Conservation (phyloP, 768 basidiomycete genomes). For the Daedaleopsis nitida region DNA sequence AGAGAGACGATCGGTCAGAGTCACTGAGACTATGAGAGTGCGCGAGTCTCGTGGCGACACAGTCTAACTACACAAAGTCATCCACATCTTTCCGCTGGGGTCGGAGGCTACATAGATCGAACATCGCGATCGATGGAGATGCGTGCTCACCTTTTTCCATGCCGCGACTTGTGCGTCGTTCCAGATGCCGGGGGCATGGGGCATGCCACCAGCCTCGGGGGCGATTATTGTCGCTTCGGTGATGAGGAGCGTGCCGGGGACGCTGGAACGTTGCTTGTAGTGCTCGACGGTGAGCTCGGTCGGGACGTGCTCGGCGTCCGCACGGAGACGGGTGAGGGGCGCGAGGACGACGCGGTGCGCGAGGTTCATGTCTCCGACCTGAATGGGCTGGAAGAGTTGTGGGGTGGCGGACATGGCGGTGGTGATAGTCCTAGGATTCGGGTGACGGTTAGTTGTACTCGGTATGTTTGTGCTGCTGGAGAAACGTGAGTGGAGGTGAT, state of each 20-base stretch:
- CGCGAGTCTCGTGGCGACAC: too few relatives aligned
- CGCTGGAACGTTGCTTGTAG: conserved; percentile 48
- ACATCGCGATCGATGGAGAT: too few relatives aligned
- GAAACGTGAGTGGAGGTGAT: too few relatives aligned
- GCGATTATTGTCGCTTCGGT: conserved; percentile 60
- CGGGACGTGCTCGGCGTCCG: conserved; percentile 38
- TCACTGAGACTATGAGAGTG: too few relatives aligned
- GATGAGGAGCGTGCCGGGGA: conserved; percentile 56
- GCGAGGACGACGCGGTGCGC: conserved; percentile 55
- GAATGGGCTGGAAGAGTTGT: conserved; percentile 49
- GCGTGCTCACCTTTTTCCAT: conserved; percentile 47
- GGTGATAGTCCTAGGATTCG: too few relatives aligned
- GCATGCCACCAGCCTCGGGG: conserved; percentile 48
- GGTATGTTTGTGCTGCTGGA: too few relatives aligned
- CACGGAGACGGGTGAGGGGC: conserved; percentile 51
- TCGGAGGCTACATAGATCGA: too few relatives aligned
- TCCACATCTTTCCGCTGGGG: too few relatives aligned
- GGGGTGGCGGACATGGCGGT: neutral
- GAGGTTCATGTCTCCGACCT: conserved; percentile 44
- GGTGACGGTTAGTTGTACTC: too few relatives aligned
- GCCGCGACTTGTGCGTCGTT: conserved; percentile 53
- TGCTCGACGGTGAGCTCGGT: conserved; percentile 43
- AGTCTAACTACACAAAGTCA: too few relatives aligned
- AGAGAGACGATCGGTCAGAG: too few relatives aligned
- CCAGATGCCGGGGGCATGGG: conserved; percentile 64